These are phyloP conservation scores for Oidiodendron maius DNA, from an alignment of 495 filamentous ascomycete species.

Conservation along the genomic window DNA sequence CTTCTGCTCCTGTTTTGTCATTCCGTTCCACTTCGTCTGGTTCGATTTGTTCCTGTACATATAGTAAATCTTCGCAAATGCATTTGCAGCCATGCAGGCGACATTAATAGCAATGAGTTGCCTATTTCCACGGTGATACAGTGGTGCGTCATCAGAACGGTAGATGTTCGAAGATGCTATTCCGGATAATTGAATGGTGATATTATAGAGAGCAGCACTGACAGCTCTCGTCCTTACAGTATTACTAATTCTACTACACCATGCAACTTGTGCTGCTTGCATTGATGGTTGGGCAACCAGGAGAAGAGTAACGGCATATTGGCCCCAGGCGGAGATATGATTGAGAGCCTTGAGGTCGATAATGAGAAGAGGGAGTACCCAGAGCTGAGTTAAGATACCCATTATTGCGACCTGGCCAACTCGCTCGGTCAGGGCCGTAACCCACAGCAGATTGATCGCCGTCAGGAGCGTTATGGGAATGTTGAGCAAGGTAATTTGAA, in stretches of 20 bases:
- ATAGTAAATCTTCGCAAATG: background rate
- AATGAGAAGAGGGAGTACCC: conserved; percentile 48
- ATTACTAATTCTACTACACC: conserved; percentile 41
- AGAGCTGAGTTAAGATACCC: conserved; percentile 29
- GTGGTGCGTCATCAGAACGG: conserved; percentile 52
- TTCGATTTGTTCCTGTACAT: background rate
- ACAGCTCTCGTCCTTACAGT: conserved; percentile 60
- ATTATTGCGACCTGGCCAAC: conserved; percentile 33
- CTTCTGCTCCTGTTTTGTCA: too few species aligned
- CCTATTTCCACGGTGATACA: background rate
- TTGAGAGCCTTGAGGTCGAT: conserved; percentile 41
- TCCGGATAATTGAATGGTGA: conserved; percentile 58
- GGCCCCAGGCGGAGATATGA: too few species aligned
- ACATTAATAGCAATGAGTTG: background rate
- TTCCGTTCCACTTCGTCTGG: background rate
- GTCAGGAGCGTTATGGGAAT: conserved; percentile 41
- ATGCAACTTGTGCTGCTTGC: conserved; percentile 38
- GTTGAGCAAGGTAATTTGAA: conserved; percentile 42
- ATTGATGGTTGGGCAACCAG: too few species aligned
- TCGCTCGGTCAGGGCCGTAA: background rate
- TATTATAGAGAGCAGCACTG: conserved; percentile 64
- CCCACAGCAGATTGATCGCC: conserved; percentile 48
- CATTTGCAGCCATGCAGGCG: background rate
- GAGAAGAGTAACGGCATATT: too few species aligned
- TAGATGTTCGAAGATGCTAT: conserved; percentile 52